Evolutionary conservation across 176 grass and related monocot genomes (phyloP), one percentile per base, ranked within the genome.

Genomic region (Hsuehochloa calcarea): DNA sequence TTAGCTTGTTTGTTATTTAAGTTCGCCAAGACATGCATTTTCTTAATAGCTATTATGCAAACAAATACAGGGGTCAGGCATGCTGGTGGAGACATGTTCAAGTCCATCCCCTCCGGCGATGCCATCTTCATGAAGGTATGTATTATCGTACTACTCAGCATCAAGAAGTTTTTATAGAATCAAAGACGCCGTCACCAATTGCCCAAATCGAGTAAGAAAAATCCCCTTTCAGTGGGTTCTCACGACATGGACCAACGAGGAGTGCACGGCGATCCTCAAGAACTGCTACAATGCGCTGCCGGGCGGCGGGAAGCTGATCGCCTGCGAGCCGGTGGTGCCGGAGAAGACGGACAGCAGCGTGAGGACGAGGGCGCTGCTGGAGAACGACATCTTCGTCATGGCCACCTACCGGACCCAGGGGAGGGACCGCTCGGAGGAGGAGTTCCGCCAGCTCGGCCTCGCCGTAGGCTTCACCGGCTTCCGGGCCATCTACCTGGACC

Each of bases 111-210:
- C 7, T 72, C 82, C 0, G 93, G 93, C 10, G 93, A 98, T 72
- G 93, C 93, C 71, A 95, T 98, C 43, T 98, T 98, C 83, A 98
- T 98, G 95, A 98, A 98, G 89, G 94, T 92, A 90, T 3, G 94
- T 92, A 90, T 3, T 16, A 50, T 50, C 16, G 4, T 15, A 50
- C 14, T 50, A 50, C 47, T 50, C 14, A 16, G 47, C 47, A 16
- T 34, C 31, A 34, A 34, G 31, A 34, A 34, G 31, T 34, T 34
- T 34, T 34, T 34, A 3, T 34, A 34, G 31, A 34, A 34, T 34
- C 19, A 40, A 38, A 58, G 10, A 75, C 1, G 13, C 14, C 0
- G 14, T 27, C 45, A 51, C 25, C 47, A 10, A 10, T 51, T 73
- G 26, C 4, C 7, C 7, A 74, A 51, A 68, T 0, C 17, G 23